phyloP scores from a whole-genome alignment of 2,329 filamentous ascomycete species.

The Aureobasidium sp. region DNA sequence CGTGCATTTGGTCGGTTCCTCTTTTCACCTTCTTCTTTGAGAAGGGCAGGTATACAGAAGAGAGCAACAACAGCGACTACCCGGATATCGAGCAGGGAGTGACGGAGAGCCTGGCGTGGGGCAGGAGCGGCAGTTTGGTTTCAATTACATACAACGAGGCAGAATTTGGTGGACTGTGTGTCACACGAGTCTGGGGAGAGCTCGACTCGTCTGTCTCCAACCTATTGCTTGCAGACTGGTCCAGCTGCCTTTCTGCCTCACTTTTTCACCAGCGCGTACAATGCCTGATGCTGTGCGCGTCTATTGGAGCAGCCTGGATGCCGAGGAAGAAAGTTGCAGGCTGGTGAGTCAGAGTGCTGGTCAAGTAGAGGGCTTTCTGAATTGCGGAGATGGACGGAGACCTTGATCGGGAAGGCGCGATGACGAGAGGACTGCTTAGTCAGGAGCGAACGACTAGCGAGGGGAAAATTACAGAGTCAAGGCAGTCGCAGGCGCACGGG shows the following conservation, averaged over 20 bases:
- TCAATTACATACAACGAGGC: conserved; percentile 4
- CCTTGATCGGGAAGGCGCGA: not conserved
- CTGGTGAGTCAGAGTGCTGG: not conserved
- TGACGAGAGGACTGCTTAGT: too few species aligned
- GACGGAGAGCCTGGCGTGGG: not conserved
- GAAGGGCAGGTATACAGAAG: not conserved
- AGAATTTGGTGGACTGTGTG: conserved; percentile 7
- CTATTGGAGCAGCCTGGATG: not conserved
- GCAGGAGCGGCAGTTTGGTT: conserved; percentile 5
- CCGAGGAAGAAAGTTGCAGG: not conserved
- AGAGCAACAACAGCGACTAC: not conserved
- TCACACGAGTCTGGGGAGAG: not conserved
- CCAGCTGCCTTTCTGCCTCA: not conserved
- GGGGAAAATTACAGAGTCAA: not conserved
- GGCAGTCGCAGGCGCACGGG: not conserved
- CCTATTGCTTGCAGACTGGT: not conserved
- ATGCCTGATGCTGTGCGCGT: too few species aligned
- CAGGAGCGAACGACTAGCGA: not conserved
- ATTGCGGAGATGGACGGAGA: not conserved
- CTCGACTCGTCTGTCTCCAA: not conserved
- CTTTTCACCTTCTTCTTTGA: not conserved
- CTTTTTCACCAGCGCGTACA: not conserved
- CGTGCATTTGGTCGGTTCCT: not conserved
- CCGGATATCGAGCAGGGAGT: not conserved
- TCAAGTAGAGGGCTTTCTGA: not conserved